phyloP scores from a whole-genome alignment of 768 basidiomycete genomes.

The Suillus bovinus region DNA sequence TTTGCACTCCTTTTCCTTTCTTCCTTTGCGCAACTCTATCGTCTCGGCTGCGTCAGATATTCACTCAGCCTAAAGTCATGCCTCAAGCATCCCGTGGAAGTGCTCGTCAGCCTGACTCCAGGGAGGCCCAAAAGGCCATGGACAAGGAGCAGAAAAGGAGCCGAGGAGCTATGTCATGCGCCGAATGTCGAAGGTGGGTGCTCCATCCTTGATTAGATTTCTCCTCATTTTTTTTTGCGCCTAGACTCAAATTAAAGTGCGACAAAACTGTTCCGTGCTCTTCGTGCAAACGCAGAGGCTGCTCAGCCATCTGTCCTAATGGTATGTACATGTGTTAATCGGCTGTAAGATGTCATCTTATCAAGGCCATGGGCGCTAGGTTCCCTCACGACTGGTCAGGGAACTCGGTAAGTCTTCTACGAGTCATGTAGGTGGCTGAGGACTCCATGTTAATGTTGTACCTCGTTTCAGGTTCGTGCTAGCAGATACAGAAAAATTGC shows the following conservation, averaged over 20 bases:
- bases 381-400: constrained; percentile 74
- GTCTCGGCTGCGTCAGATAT: background rate
- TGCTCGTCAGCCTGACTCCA: constrained; percentile 29
- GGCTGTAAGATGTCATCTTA: background rate
- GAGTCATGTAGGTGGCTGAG: constrained; percentile 1
- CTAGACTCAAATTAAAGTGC: constrained; percentile 69
- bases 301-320: constrained; percentile 77
- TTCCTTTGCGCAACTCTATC: background rate
- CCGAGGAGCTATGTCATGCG: constrained; percentile 53
- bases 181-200: constrained; percentile 60
- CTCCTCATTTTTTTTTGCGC: background rate
- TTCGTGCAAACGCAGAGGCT: constrained; percentile 70
- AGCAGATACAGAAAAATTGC: constrained; percentile 69
- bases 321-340: constrained; percentile 27
- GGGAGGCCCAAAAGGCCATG: constrained; percentile 46
- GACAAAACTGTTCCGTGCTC: constrained; percentile 65
- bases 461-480: constrained; percentile 56
- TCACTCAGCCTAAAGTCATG: constrained; percentile 32
- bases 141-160: constrained; percentile 70
- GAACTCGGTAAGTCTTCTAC: constrained; percentile 55
- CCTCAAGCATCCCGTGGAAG: constrained; percentile 53
- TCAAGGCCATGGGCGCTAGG: constrained; percentile 28
- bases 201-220: constrained; percentile 12
- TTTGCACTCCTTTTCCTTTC: background rate
- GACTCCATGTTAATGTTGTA: constrained; percentile 1